Evolutionary conservation across 148 eudicot species (phyloP), one percentile per base, ranked within the genome.

Genomic region (Heliamphora exappendiculata): DNA sequence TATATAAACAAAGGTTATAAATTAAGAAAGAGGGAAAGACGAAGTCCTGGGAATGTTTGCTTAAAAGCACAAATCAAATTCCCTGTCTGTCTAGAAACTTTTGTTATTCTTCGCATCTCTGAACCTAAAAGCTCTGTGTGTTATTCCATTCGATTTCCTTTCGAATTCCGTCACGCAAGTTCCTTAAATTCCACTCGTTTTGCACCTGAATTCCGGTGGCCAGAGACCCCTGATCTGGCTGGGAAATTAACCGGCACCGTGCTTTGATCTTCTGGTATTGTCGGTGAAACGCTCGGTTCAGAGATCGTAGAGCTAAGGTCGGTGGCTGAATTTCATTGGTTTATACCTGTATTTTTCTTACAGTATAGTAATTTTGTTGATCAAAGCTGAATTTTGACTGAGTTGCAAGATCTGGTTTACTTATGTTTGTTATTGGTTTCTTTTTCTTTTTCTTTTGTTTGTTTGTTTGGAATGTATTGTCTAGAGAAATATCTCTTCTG

Each of bases 221-320:
- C 49, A n/a, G n/a, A n/a, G n/a, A n/a, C n/a, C n/a, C n/a, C n/a
- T 72, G 81, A 81, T 81, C 81, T 73, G 59, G 55, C 78, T 75
- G 42, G 51, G 20, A n/a, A 44, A 20, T 44, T 24, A 47, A 20
- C 31, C 62, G 16, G 76, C 24, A 51, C 16, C 26, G 58, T n/a
- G n/a, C n/a, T n/a, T n/a, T n/a, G n/a, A n/a, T n/a, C n/a, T n/a
- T n/a, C n/a, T n/a, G 29, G 41, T 37, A 49, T 44, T 41, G 72
- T 60, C 64, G 3, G 42, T 12, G 53, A 11, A n/a, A n/a, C n/a
- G 37, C 63, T 6, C 39, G 64, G 51, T 41, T 29, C 50, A 26
- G 41, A 33, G 73, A 78, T 73, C 45, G 33, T 65, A 19, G 37
- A 55, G 75, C 65, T 44, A 26, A 73, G 71, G 55, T 78, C 22